Percentiles rank a stretch among this genome's conserved stretches.
Evolutionary conservation across 768 basidiomycete genomes (phyloP).

Genomic region (Stropharia rugosoannulata): DNA sequence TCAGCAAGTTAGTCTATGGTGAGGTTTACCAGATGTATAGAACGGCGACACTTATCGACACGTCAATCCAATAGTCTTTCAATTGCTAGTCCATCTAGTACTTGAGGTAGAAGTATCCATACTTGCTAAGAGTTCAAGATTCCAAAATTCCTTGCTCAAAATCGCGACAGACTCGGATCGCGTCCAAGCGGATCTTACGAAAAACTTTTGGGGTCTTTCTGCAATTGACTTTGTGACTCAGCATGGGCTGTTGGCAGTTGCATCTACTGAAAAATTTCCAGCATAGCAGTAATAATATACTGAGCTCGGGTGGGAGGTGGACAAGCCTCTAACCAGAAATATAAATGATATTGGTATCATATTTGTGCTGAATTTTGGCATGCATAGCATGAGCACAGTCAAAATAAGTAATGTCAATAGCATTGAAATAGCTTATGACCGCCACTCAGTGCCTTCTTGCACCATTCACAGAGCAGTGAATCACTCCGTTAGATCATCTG

Average conservation of each 20-base stretch:
- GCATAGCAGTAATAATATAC: not conserved
- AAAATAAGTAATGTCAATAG: too few relatives aligned
- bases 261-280: not conserved
- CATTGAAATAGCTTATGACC: not conserved
- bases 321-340: not conserved
- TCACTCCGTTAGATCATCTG: not conserved
- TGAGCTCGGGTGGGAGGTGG: not conserved
- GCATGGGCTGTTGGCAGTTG: conserved; percentile 2
- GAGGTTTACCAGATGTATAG: too few relatives aligned
- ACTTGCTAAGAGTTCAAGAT: not conserved
- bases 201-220: conserved; percentile 13
- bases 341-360: too few relatives aligned
- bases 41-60: not conserved
- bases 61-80: conserved; percentile 6
- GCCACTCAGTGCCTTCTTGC: not conserved
- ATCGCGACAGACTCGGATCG: conserved; percentile 24
- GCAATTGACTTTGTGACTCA: conserved; percentile 5
- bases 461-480: not conserved
- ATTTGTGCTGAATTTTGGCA: too few relatives aligned
- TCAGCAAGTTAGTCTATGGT: too few relatives aligned
- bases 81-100: not conserved
- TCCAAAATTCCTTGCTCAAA: conserved; percentile 8
- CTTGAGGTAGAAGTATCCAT: not conserved
- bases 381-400: not conserved
- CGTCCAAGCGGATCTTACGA: conserved; percentile 18